Base-by-base conservation (phyloP, 2,329 filamentous ascomycete genomes). In the Hypoxylon sp. region DNA sequence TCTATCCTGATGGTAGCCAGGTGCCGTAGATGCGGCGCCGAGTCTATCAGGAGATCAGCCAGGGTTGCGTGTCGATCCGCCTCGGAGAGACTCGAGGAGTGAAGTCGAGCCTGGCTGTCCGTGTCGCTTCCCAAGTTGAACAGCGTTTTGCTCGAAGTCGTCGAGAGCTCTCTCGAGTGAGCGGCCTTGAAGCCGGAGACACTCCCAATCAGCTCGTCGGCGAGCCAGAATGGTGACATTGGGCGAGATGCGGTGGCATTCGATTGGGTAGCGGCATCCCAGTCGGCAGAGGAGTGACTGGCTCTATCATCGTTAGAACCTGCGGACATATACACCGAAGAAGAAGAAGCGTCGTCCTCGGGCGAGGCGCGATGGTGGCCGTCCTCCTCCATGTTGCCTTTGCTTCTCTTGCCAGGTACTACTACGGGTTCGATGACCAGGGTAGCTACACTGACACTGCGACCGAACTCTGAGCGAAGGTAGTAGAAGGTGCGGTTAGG, bases 31-130 rank as follows among this genome's bases (percentile, higher is more conserved):
- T 56, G 57, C 7, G 52, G 60, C 12, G 55, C 57, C 25, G 60
- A 55, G 16, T 55, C 60, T 27, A 59, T 50, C 13, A 62, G 44
- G 16, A 61, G 51, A 37, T 62, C 58, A 6, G 55, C 51, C 26
- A 62, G 30, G 2, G 44, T 48, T 2, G 52, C 19, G 21, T 52
- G 49, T 9, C 48, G 42, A 21, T 57, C 47, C 2, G 26, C 7
- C 8, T 58, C 45, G 4, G 44, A 36, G n/a, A 35, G n/a, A 21
- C 44, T 50, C 17, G 50, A 27, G 9, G 21, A 32, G 34, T 29
- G 34, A 12, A 51, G 34, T 13, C 30, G 49, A 16, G 40, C 17
- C 16, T 34, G 48, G 41, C 41, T 50, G 7, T 29, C 54, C 5
- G 26, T 23, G 11, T 59, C 44, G 26, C 43, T 47, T 21, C 38